phyloP scores from a whole-genome alignment of 257 asterid species.

The Solanum verrucosum region DNA sequence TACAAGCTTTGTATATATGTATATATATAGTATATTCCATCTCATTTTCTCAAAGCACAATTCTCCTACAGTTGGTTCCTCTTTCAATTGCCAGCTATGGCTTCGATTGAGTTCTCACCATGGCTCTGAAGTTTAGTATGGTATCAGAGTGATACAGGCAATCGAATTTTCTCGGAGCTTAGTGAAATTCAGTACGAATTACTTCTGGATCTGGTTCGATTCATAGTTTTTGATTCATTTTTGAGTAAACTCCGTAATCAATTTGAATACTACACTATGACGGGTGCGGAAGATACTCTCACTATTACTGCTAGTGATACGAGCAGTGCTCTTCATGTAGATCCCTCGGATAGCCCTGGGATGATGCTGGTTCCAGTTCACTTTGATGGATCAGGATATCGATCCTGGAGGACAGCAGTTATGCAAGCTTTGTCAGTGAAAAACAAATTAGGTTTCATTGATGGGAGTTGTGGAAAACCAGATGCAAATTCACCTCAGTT shows the following conservation, averaged over 20 bases:
- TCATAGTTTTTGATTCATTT: neutral
- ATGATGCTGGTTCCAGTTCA: neutral
- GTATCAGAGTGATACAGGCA: too few relatives aligned
- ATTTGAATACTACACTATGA: neutral
- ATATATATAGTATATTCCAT: too few relatives aligned
- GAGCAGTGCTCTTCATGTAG: neutral
- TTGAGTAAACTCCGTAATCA: neutral
- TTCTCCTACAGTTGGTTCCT: neutral
- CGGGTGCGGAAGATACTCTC: neutral
- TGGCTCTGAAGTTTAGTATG: too few relatives aligned
- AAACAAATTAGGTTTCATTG: neutral
- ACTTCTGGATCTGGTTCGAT: too few relatives aligned
- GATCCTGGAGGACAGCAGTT: neutral
- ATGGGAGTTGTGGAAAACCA: neutral
- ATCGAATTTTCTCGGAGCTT: too few relatives aligned
- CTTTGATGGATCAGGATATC: neutral
- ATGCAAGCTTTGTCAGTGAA: neutral
- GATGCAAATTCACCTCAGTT: neutral
- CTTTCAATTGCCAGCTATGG: neutral
- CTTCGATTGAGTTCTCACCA: too few relatives aligned
- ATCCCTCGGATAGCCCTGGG: neutral
- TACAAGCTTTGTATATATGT: too few relatives aligned
- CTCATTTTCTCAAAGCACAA: neutral
- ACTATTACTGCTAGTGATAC: neutral
- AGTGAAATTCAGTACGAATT: too few relatives aligned